Base-by-base conservation (phyloP, 2,329 filamentous ascomycete species). In the Aaosphaeria arxii region DNA sequence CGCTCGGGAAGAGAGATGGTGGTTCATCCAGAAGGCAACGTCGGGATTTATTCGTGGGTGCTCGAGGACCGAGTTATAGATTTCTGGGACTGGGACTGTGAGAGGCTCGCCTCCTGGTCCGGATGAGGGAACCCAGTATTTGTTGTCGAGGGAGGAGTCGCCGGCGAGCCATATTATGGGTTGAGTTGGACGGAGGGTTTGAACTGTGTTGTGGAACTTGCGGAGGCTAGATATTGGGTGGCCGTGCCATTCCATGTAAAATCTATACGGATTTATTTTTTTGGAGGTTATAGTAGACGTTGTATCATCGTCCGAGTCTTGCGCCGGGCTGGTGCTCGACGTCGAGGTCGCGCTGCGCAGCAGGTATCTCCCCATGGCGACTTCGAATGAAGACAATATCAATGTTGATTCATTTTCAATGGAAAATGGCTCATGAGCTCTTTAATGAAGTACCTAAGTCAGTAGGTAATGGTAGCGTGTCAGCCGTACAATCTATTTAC, bases 61-160 rank as follows among this genome's bases (percentile, higher is more conserved):
- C 11, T 59, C 49, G 5, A 71, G 54, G 3, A 57, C 53, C 1
- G 56, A 43, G 2, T 55, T 5, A 49, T 70, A 70, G 5, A 71
- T 67, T 1, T 58, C 43, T 1, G 68, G 66, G 1, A 61, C 42
- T 2, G 52, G 41, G 5, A 56, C 48, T 4, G 51, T 47, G 5
- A 57, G 13, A 1, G 50, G 42, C 0, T 59, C 46, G 7, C 51
- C 53, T 13, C 42, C 50, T n/a, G 54, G 51, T 2, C 45, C 48
- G 6, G 51, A 50, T 5, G 47, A 50, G 11, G 58, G 46, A 1
- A 71, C 58, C 68, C 68, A 71, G 51, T 54, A 60, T 45, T 71
- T 71, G 50, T 71, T 71, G 49, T 71, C 69, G 4, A 70, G 60
- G 13, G 68, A 71, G 5, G 69, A 71, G 46, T 71, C 68, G 44